Percentiles rank a stretch among this genome's conserved stretches.
Evolutionary conservation across 441 rosid species (phyloP).

Genomic region (Adansonia rubrostipa): DNA sequence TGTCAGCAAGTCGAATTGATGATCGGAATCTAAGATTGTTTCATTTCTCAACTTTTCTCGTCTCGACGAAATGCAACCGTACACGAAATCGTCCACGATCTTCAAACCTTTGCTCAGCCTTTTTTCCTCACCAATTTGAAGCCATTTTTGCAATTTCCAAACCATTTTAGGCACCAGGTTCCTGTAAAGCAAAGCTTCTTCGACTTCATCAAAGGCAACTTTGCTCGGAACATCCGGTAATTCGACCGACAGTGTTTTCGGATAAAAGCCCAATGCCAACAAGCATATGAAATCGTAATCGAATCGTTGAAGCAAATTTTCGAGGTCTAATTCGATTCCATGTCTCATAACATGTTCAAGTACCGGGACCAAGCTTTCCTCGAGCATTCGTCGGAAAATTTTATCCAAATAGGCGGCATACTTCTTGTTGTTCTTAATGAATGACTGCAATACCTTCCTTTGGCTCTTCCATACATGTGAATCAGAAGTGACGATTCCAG

Average conservation of each 20-base stretch:
- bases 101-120: background rate
- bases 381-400: constrained; percentile 18
- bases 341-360: constrained; percentile 30
- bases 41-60: background rate
- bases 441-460: constrained; percentile 36
- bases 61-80: background rate
- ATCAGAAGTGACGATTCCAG: too few species aligned
- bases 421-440: constrained; percentile 30
- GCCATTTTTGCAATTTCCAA: constrained; percentile 21
- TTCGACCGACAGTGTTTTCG: too few species aligned
- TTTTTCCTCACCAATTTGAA: constrained; percentile 10
- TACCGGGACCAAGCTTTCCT: constrained; percentile 32
- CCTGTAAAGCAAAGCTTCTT: background rate
- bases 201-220: constrained; percentile 7
- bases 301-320: constrained; percentile 34
- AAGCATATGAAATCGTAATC: too few species aligned
- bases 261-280: too few species aligned
- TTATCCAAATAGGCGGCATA: constrained; percentile 8
- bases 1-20: constrained; percentile 8
- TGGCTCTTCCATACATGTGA: constrained; percentile 36
- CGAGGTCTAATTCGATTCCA: constrained; percentile 23
- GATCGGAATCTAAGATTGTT: background rate
- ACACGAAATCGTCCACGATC: background rate
- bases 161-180: constrained; percentile 22
- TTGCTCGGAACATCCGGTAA: too few species aligned